Conservation (phyloP, 2,329 filamentous ascomycete species). For the Fusarium dlaminii region DNA sequence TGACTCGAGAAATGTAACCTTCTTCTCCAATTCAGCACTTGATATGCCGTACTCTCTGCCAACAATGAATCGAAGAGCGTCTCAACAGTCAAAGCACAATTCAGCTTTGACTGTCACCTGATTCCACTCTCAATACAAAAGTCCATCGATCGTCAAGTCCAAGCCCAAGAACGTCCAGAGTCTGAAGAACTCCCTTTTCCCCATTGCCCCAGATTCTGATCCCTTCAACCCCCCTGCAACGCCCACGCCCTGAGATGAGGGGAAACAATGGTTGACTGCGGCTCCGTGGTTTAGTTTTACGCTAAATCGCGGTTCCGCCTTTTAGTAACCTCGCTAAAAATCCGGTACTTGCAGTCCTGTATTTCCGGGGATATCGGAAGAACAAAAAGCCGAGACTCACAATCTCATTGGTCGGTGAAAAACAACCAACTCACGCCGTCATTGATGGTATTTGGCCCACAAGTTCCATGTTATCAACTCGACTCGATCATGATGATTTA, state of each 20-base stretch:
- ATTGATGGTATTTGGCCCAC: conserved; percentile 17
- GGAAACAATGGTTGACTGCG: conserved; percentile 33
- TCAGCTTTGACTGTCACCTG: neutral
- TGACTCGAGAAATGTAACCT: neutral
- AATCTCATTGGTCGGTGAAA: neutral
- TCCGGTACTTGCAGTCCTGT: neutral
- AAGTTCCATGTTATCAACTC: neutral
- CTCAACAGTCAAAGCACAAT: neutral
- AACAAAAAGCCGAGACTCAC: neutral
- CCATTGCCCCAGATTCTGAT: conserved; percentile 11
- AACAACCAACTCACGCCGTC: conserved; percentile 14
- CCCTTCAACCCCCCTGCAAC: neutral
- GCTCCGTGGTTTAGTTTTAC: conserved; percentile 36
- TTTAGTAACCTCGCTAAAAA: conserved; percentile 22
- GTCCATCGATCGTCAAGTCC: neutral
- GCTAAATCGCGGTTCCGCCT: conserved; percentile 43
- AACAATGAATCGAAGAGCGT: neutral
- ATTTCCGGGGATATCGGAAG: neutral
- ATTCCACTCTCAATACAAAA: neutral
- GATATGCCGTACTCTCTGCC: neutral
- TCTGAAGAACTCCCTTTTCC: conserved; percentile 5
- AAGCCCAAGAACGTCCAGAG: neutral
- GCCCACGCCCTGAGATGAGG: conserved; percentile 29
- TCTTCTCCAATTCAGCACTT: neutral
- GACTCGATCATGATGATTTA: conserved; percentile 7